phyloP scores from a whole-genome alignment of 1,284 basidiomycete genomes.

The Apiotrichum veenhuisii region DNA sequence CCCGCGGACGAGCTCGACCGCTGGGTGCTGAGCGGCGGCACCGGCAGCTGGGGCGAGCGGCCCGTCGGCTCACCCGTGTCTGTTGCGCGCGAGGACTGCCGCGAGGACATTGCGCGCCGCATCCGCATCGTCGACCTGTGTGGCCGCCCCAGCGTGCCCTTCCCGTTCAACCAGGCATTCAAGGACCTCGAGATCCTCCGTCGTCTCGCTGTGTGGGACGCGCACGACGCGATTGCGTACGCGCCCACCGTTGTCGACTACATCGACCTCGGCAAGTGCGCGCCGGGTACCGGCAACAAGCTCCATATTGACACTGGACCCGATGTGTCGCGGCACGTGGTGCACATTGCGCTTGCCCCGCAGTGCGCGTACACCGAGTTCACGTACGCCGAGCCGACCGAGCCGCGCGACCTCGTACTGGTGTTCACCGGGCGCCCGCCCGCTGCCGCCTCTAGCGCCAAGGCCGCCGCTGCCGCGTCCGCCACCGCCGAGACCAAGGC shows the following conservation, averaged over 20 bases:
- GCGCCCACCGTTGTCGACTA: constrained; percentile 1
- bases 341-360: neutral
- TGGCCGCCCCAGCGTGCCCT: neutral
- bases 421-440: neutral
- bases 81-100: neutral
- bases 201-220: neutral
- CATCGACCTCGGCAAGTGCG: neutral
- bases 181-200: constrained; percentile 2
- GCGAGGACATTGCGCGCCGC: constrained; percentile 1
- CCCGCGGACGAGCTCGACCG: neutral
- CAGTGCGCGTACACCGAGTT: neutral
- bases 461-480: neutral
- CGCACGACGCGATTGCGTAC: neutral
- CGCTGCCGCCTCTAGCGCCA: neutral
- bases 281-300: neutral
- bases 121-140: constrained; percentile 2
- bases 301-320: neutral
- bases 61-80: neutral
- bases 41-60: neutral
- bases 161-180: constrained; percentile 2
- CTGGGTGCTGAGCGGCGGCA: neutral
- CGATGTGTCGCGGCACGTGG: neutral
- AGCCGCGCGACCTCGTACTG: neutral
- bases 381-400: neutral
- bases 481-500: neutral